These are phyloP conservation scores for Penicillium sp. DNA, from an alignment of 2,329 filamentous ascomycete species.

Conservation along the genomic window DNA sequence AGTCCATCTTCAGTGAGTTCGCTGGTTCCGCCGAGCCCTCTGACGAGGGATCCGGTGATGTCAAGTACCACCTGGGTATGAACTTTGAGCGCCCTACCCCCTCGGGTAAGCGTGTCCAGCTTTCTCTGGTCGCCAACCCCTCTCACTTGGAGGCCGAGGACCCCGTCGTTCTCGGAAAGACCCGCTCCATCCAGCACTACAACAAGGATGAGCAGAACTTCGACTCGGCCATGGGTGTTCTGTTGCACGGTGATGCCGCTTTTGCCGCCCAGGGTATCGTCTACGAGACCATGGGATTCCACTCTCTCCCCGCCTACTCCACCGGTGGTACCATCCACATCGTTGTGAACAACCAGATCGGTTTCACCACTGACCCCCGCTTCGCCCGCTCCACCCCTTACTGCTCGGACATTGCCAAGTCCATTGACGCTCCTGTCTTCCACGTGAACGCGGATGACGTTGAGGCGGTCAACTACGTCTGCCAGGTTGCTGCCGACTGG, in stretches of 20 bases:
- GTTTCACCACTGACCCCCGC: constrained; percentile 96
- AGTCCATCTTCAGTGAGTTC: constrained; percentile 99
- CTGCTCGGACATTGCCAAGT: constrained; percentile 98
- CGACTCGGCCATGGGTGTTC: constrained; percentile 82
- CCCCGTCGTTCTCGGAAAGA: constrained; percentile 94
- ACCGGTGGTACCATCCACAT: constrained; percentile 95
- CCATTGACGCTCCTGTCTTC: constrained; percentile 96
- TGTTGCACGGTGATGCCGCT: constrained; percentile 93
- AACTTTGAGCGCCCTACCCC: constrained; percentile 98
- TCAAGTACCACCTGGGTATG: constrained; percentile 99
- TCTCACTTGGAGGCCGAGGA: constrained; percentile 98
- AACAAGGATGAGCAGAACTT: constrained; percentile 91
- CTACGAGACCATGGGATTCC: constrained; percentile 97
- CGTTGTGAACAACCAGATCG: constrained; percentile 99
- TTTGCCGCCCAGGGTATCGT: constrained; percentile 95
- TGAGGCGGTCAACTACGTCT: constrained; percentile 96
- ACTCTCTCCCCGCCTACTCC: constrained; percentile 88
- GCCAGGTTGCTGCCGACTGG: constrained; percentile 94
- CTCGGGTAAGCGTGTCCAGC: constrained; percentile 94
- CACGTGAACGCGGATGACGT: constrained; percentile 98
- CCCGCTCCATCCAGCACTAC: constrained; percentile 95
- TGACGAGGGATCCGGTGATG: constrained; percentile 94
- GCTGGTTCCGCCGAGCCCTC: constrained; percentile 75
- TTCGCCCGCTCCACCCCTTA: constrained; percentile 96
- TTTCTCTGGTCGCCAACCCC: constrained; percentile 94